Evolutionary conservation across 108 stramenopile species (phyloP).

Genomic region (Chaetoceros tenuissimus): DNA sequence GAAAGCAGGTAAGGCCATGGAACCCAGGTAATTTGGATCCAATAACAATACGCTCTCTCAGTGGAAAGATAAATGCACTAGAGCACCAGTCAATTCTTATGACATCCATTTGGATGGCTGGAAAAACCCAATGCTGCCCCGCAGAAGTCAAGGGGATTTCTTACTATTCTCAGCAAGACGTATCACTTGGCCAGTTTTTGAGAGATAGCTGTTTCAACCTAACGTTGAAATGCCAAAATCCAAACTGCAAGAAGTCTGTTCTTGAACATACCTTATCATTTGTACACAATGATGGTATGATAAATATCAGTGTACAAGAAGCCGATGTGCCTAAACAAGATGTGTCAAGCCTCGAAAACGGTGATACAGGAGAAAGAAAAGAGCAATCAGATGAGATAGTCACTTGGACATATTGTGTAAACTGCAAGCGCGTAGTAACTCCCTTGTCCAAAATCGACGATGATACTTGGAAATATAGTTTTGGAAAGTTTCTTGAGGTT

Average conservation of each 20-base stretch:
- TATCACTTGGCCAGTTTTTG: slow-evolving; percentile 89
- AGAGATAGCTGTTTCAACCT: slow-evolving; percentile 92
- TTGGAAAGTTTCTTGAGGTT: slow-evolving; percentile 94
- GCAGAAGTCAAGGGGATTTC: slow-evolving; percentile 95
- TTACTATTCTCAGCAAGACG: slow-evolving; percentile 89
- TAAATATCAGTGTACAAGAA: slow-evolving; percentile 69
- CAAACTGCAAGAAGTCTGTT: slow-evolving; percentile 87
- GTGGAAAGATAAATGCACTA: slow-evolving; percentile 65
- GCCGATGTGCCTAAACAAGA: not conserved
- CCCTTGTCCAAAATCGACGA: slow-evolving; percentile 75
- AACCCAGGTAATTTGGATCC: slow-evolving; percentile 68
- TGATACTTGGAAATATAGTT: slow-evolving; percentile 92
- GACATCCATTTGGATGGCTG: slow-evolving; percentile 92
- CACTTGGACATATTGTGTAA: slow-evolving; percentile 89
- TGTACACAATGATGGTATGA: slow-evolving; percentile 85
- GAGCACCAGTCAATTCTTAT: slow-evolving; percentile 91
- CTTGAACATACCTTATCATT: slow-evolving; percentile 88
- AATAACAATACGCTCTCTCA: slow-evolving; percentile 40
- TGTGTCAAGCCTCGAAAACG: not conserved
- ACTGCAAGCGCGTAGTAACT: slow-evolving; percentile 80
- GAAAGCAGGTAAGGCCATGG: slow-evolving; percentile 51
- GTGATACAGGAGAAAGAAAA: slow-evolving; percentile 18
- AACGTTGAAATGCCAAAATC: slow-evolving; percentile 84
- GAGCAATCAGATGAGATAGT: slow-evolving; percentile 52
- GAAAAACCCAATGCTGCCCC: slow-evolving; percentile 85